Evolutionary conservation across 257 asterid species (phyloP).

Genomic region (Datura wrightii): DNA sequence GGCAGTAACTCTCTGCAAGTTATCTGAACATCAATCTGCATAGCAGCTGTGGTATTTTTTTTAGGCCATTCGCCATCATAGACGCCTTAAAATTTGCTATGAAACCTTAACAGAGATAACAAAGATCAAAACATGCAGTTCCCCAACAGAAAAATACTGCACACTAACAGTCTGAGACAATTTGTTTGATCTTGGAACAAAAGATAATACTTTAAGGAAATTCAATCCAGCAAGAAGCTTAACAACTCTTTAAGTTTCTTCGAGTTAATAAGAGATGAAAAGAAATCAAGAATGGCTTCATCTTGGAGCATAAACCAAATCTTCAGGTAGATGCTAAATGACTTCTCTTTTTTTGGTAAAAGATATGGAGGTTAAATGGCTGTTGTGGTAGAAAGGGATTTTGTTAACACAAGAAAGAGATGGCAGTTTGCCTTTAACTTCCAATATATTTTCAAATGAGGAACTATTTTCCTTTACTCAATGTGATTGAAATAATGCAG

Average conservation of each 20-base stretch:
- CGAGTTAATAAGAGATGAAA: slow-evolving; percentile 6
- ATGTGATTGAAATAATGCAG: not conserved
- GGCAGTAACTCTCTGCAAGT: slow-evolving; percentile 1
- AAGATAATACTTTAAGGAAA: not conserved
- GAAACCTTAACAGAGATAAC: slow-evolving; percentile 10
- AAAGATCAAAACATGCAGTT: slow-evolving; percentile 13
- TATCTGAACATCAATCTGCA: not conserved
- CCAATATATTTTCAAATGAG: not conserved
- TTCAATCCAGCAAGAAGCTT: slow-evolving; percentile 12
- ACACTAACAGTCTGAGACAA: slow-evolving; percentile 23
- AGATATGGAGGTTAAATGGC: not conserved
- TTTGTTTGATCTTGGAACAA: not conserved
- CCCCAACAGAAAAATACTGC: not conserved
- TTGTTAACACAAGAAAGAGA: not conserved
- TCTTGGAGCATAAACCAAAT: slow-evolving; percentile 2
- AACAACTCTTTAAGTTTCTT: slow-evolving; percentile 23
- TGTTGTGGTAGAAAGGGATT: not conserved
- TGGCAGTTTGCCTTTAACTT: not conserved
- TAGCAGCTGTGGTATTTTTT: not conserved
- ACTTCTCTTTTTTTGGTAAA: not conserved
- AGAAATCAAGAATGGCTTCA: slow-evolving; percentile 23
- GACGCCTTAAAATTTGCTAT: not conserved
- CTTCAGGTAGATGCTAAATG: slow-evolving; percentile 14
- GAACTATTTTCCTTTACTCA: not conserved
- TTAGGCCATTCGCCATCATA: not conserved